Percentiles rank a stretch among this genome's conserved stretches.
Conservation (phyloP, 768 basidiomycete species). For the Boletus insuetus region DNA sequence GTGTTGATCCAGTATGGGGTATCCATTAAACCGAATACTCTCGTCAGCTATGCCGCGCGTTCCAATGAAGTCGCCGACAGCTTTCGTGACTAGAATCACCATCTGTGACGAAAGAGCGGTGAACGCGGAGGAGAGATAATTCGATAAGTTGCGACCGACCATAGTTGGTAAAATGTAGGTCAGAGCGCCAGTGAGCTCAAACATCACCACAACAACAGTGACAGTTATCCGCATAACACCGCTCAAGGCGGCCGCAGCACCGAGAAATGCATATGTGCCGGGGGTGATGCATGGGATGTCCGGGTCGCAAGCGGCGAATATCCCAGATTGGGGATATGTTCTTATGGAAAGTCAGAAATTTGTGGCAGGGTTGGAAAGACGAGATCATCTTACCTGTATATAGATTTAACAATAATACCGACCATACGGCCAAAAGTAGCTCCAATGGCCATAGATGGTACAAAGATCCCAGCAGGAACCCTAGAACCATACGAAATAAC, state of each 20-base stretch:
- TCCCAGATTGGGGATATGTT: slow-evolving; percentile 77
- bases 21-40: slow-evolving; percentile 96
- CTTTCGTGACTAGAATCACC: slow-evolving; percentile 93
- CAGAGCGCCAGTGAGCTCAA: slow-evolving; percentile 94
- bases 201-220: slow-evolving; percentile 99
- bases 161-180: slow-evolving; percentile 98
- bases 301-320: slow-evolving; percentile 87
- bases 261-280: slow-evolving; percentile 96
- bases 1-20: slow-evolving; percentile 94
- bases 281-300: slow-evolving; percentile 97
- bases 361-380: background rate
- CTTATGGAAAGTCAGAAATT: slow-evolving; percentile 37
- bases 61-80: slow-evolving; percentile 92
- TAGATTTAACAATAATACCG: slow-evolving; percentile 92
- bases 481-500: slow-evolving; percentile 94
- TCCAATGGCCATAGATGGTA: slow-evolving; percentile 98
- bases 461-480: slow-evolving; percentile 97
- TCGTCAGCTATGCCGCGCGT: slow-evolving; percentile 95
- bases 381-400: slow-evolving; percentile 65
- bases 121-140: slow-evolving; percentile 3
- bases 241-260: slow-evolving; percentile 93
- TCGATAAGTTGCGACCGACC: slow-evolving; percentile 47
- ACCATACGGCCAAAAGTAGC: slow-evolving; percentile 97
- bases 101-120: slow-evolving; percentile 55
- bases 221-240: slow-evolving; percentile 98